Base-by-base conservation (phyloP, 1,284 basidiomycete genomes). In the Apiotrichum sp. region DNA sequence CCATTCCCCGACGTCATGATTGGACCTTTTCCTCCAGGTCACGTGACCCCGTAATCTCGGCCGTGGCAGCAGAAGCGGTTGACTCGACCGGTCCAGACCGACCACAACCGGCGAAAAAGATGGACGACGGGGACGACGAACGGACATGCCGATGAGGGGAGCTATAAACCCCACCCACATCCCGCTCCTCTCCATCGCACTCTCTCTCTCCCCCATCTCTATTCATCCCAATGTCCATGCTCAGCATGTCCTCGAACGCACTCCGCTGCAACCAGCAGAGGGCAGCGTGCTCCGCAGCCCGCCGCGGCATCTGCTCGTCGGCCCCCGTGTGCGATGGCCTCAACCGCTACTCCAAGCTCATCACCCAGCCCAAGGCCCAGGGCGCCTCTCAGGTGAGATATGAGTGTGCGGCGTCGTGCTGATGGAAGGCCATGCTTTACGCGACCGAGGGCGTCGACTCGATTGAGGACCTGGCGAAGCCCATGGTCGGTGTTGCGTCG, bases 401-500 rank as follows among this genome's bases (percentile, higher is more conserved):
- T 22, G 22, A 22, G 22, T 22, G 22, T 22, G 22, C 22, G 22
- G 22, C 22, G 22, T 31, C 29, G 11, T 29, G n/a, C 57, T 58
- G 22, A 58, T 42, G 10, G 31, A 59, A 93, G 89, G 93, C 93
- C 33, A 97, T 97, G 93, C 78, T 97, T 48, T 97, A 93, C 74
- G 93, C 92, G 22, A 97, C 93, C 1, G 93, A 96, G 33, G 92
- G 90, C 33, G 82, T 97, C 58, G 78, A 83, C 34, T 78, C 68
- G 32, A 86, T 92, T 62, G 81, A 80, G 10, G 93, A 97, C 63
- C 86, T 97, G 61, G 80, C 88, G 68, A 96, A 93, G 76, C 85
- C 92, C 53, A 96, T 97, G 93, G 88, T 97, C 59, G 93, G 93
- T 58, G 85, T 97, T 42, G 93, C 86, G 7, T 93, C 89, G 65